Evolutionary conservation across 1,284 basidiomycete species (phyloP), one percentile per base, ranked within the genome.

Genomic region (Cutaneotrichosporon curvatum): DNA sequence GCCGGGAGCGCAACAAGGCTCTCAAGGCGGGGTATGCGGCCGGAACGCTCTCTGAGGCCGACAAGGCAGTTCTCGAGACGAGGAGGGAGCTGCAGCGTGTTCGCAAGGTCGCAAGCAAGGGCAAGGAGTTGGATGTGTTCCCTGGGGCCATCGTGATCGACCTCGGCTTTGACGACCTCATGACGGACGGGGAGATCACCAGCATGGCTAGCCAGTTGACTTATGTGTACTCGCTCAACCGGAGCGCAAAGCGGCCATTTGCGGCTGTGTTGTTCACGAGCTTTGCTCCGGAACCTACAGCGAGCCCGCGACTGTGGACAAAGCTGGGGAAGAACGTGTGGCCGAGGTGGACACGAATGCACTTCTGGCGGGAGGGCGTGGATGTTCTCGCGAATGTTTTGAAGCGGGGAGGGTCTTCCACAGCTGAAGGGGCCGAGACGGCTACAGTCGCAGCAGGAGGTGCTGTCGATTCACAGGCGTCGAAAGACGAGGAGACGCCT

Each of bases 141-240:
- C 76, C 78, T 15, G 87, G 86, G 9, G 80, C 78, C 30, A 78
- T 98, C 2, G 80, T 95, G 18, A 73, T 98, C 22, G 95, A 99
- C 72, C 76, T 95, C 7, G 89, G 84, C 2, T 99, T 98, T 65
- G 95, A 99, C 68, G 81, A 90, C 39, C 77, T 85, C 71, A 98
- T 98, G 95, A 81, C 74, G 40, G 89, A 91, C 46, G 91, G 94
- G 87, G 95, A 98, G 75, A 78, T 94, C 51, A 80, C 76, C 51
- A 95, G 89, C 16, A 78, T 98, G 64, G 81, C 80, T 39, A 84
- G 85, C 32, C 95, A 98, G 70, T 75, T 97, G 44, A 83, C 82
- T 28, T 95, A 87, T 65, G 82, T 87, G 30, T 96, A 97, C 70
- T 84, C 85, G 56, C 79, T 81, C 37, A 94, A 97, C 69, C 81